Conservation (phyloP, 495 filamentous ascomycete species). For the Aspergillus coremiiformis region DNA sequence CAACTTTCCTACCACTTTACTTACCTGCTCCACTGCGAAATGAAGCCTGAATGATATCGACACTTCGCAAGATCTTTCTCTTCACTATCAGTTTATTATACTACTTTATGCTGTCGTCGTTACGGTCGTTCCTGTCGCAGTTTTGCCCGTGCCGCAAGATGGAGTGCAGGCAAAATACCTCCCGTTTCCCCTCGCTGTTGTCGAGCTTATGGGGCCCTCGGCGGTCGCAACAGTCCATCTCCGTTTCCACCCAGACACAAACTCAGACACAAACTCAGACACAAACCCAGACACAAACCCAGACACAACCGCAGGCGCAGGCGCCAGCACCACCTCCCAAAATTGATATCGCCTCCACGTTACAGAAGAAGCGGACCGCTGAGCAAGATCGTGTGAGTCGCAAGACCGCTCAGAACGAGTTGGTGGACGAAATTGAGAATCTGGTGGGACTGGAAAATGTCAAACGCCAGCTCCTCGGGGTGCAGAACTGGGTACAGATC, state of each 20-base stretch:
- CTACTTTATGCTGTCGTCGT: constrained; percentile 4
- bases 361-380: constrained; percentile 1
- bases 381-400: constrained; percentile 5
- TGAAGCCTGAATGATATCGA: not conserved
- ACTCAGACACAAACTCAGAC: constrained; percentile 4
- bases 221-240: not conserved
- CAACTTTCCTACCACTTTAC: not conserved
- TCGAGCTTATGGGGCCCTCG: constrained; percentile 8
- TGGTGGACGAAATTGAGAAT: constrained; percentile 5
- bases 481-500: constrained; percentile 18
- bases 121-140: not conserved
- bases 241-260: constrained; percentile 7
- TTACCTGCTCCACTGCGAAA: not conserved
- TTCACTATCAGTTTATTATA: not conserved
- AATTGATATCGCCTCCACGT: not conserved
- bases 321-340: not conserved
- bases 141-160: constrained; percentile 2
- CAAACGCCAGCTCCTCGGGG: constrained; percentile 13
- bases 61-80: not conserved
- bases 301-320: not conserved
- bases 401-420: constrained; percentile 5
- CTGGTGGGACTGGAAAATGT: constrained; percentile 15
- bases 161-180: constrained; percentile 4
- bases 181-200: constrained; percentile 14
- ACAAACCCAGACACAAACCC: not conserved